Conservation (phyloP, 129 eudicot genomes). For the Mikania micrantha region DNA sequence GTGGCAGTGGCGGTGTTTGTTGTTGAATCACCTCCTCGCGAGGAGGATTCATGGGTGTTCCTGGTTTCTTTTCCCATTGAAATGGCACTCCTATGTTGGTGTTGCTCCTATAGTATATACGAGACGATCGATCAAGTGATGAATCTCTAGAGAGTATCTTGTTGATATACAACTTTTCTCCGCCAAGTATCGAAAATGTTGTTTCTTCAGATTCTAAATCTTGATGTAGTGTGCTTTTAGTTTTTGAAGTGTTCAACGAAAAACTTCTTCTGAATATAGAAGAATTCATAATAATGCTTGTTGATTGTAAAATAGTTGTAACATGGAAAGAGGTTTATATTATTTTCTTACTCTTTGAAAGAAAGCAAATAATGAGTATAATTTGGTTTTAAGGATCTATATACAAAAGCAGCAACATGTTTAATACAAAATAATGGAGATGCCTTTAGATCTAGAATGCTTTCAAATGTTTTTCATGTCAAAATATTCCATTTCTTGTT, state of each 20-base stretch:
- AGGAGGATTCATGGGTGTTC: constrained; percentile 46
- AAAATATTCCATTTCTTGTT: constrained; percentile 22
- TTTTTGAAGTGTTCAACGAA: constrained; percentile 24
- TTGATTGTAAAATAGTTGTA: neutral
- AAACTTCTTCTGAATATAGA: constrained; percentile 13
- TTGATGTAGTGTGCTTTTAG: constrained; percentile 17
- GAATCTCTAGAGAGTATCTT: constrained; percentile 49
- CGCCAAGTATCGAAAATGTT: constrained; percentile 27
- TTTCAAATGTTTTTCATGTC: constrained; percentile 18
- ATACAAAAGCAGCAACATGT: neutral
- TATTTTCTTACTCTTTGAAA: too few species aligned
- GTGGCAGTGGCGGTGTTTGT: neutral
- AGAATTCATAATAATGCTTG: constrained; percentile 7
- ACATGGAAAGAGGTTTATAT: too few species aligned
- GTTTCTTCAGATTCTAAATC: constrained; percentile 13
- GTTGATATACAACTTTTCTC: constrained; percentile 29
- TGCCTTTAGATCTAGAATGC: constrained; percentile 2
- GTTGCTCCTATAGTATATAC: constrained; percentile 33
- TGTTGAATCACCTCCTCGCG: constrained; percentile 30
- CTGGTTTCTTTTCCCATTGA: constrained; percentile 77
- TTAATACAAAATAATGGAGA: too few species aligned
- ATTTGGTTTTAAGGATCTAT: constrained; percentile 1
- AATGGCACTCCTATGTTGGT: constrained; percentile 58
- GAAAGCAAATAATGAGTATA: too few species aligned
- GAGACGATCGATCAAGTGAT: constrained; percentile 49